These are phyloP conservation scores for Aspergillus sp. DNA, from an alignment of 2,329 filamentous ascomycete species.

Conservation along the genomic window DNA sequence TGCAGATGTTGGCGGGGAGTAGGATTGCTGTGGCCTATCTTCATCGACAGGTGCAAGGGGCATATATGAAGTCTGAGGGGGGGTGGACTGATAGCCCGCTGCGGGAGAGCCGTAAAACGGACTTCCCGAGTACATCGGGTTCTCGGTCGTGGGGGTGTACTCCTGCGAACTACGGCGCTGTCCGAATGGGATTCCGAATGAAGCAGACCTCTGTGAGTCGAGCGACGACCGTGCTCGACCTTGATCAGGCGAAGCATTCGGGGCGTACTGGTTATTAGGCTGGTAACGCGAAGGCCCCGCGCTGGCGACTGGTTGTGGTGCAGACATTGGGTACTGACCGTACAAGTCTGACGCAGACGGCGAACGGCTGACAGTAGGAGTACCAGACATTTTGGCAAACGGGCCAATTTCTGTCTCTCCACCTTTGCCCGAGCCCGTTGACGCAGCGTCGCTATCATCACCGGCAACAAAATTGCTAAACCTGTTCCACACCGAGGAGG, in stretches of 20 bases:
- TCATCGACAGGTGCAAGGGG: constrained; percentile 43
- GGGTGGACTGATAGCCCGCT: constrained; percentile 36
- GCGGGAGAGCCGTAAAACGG: constrained; percentile 34
- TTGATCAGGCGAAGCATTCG: constrained; percentile 54
- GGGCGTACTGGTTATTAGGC: constrained; percentile 45
- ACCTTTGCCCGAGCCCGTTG: constrained; percentile 57
- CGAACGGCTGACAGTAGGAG: constrained; percentile 71
- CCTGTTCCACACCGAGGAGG: constrained; percentile 82
- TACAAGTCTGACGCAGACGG: constrained; percentile 77
- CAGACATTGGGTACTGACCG: constrained; percentile 52
- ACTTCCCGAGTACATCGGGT: constrained; percentile 31
- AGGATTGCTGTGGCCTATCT: constrained; percentile 29
- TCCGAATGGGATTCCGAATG: constrained; percentile 33
- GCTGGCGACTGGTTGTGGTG: constrained; percentile 32
- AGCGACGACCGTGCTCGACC: constrained; percentile 50
- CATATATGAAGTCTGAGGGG: constrained; percentile 38
- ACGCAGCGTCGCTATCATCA: constrained; percentile 71
- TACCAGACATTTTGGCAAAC: constrained; percentile 77
- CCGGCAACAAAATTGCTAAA: constrained; percentile 97
- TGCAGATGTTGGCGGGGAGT: constrained; percentile 15
- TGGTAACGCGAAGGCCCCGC: constrained; percentile 44
- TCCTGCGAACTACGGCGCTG: constrained; percentile 41
- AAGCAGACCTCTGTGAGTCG: constrained; percentile 45
- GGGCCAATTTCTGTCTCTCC: constrained; percentile 66
- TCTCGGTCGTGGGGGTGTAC: constrained; percentile 33